Conservation (phyloP, 2,329 filamentous ascomycete species). For the Hypoxylon sp. region DNA sequence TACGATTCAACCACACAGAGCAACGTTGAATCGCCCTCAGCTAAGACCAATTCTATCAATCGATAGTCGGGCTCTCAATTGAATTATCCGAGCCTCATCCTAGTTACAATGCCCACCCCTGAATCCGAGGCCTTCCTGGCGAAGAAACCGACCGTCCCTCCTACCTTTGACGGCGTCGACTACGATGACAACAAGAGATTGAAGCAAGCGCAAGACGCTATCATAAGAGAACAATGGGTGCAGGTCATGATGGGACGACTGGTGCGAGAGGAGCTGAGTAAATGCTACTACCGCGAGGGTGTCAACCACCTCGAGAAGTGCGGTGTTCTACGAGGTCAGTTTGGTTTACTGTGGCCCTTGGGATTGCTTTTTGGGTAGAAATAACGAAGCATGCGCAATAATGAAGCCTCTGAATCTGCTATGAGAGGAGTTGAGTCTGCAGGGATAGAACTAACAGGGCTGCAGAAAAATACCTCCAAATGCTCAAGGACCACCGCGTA, state of each 20-base stretch:
- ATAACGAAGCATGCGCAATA: neutral
- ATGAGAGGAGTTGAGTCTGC: neutral
- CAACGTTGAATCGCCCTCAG: conserved; percentile 15
- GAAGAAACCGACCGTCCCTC: conserved; percentile 85
- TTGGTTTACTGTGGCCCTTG: neutral
- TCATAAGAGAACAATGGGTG: conserved; percentile 90
- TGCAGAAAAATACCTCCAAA: conserved; percentile 76
- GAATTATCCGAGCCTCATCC: conserved; percentile 9
- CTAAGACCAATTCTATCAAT: conserved; percentile 1
- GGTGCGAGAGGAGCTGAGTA: conserved; percentile 85
- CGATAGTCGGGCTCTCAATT: conserved; percentile 6
- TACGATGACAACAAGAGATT: conserved; percentile 85
- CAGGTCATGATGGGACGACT: conserved; percentile 89
- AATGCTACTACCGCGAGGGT: conserved; percentile 87
- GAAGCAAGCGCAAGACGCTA: conserved; percentile 86
- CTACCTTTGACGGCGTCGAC: conserved; percentile 89
- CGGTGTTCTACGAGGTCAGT: conserved; percentile 83
- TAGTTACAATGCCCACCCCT: conserved; percentile 79
- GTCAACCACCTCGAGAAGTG: conserved; percentile 93
- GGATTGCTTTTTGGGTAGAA: neutral
- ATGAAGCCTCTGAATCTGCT: neutral
- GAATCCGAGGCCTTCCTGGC: conserved; percentile 86
- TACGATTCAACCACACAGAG: conserved; percentile 24
- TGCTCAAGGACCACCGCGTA: conserved; percentile 82
- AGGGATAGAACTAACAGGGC: conserved; percentile 33